Evolutionary conservation across 164 flowering plant species (phyloP), one percentile per base, ranked within the genome.

Genomic region (Kingdonia uniflora): DNA sequence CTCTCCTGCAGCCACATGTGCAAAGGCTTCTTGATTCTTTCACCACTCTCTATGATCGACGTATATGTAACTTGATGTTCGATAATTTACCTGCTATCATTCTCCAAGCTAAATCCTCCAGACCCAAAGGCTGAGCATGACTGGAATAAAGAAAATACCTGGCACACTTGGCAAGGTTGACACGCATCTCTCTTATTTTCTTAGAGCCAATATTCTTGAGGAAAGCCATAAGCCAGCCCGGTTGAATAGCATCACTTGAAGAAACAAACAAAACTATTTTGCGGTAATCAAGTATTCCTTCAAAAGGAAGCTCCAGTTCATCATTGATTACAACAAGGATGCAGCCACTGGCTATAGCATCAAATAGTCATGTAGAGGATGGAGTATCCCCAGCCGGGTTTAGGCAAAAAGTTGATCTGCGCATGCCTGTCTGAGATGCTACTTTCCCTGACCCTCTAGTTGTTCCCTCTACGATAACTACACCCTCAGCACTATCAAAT

Each of bases 311-410:
- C 73, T 92, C 99, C 62, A 92, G 57, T 56, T 88, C 97, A 65
- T 92, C 99, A 71, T 96, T 92, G 19, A 92, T 76, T 42, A 92
- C 75, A 55, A 92, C 87, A 41, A 96, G 99, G 58, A 92, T 82
- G 68, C 99, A 92, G 23, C 97, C 97, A 60, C 99, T 92, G 37
- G 88, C 97, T 69, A 92, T 81, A 21, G 96, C 95, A 81, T 92
- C 99, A 73, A 88, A 92, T 58, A 92, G 55, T 66, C 99, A 73
- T 46, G 97, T 95, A 68, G 99, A 88, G 56, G 96, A 92, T 56
- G 97, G 99, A 68, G 99, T 88, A 66, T 92, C 97, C 57, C 99
- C 97, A 51, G 96, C 99, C 14, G 97, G 99, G 61, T 67, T 79
- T 48, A 92, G 72, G 75, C 99, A 92, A 69, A 92, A 92, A 14